These are phyloP conservation scores for Aspergillus brunneoviolaceus DNA, from an alignment of 2,329 filamentous ascomycete species.

Conservation along the genomic window DNA sequence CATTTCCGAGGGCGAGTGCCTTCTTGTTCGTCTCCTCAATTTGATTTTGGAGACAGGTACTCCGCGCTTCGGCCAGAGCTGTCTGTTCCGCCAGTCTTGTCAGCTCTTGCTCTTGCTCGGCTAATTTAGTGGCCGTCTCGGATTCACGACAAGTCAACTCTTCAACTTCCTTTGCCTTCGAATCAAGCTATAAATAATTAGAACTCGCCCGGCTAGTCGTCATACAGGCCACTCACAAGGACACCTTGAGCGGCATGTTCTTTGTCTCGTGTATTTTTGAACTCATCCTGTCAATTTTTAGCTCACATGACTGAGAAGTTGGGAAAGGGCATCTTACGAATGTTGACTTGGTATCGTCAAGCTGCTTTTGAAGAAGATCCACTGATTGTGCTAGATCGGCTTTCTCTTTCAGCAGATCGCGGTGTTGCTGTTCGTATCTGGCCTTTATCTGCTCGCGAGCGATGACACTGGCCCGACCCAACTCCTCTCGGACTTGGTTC, in stretches of 20 bases:
- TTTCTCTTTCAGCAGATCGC: conserved; percentile 30
- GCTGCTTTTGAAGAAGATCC: conserved; percentile 19
- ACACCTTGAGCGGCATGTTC: conserved; percentile 13
- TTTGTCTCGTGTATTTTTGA: conserved; percentile 11
- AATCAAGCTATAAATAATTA: conserved; percentile 23
- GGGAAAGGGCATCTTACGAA: conserved; percentile 22
- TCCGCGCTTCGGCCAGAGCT: conserved; percentile 15
- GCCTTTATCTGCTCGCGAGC: conserved; percentile 28
- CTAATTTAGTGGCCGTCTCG: conserved; percentile 15
- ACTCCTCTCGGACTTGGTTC: conserved; percentile 29
- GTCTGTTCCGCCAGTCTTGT: conserved; percentile 25
- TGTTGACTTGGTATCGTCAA: conserved; percentile 20
- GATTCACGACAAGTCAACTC: conserved; percentile 15
- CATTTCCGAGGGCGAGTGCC: conserved; percentile 23
- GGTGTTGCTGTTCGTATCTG: conserved; percentile 31
- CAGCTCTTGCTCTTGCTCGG: conserved; percentile 20
- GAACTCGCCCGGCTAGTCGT: background rate
- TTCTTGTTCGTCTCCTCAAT: conserved; percentile 23
- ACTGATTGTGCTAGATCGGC: conserved; percentile 19
- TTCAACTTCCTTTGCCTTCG: conserved; percentile 22
- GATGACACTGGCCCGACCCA: conserved; percentile 31
- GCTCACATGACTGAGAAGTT: background rate
- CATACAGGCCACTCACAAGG: conserved; percentile 18
- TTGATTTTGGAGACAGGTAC: conserved; percentile 18
- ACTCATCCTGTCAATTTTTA: conserved; percentile 24